Base-by-base conservation (phyloP, 116 monocot genomes). In the Phalaenopsis hybrid region DNA sequence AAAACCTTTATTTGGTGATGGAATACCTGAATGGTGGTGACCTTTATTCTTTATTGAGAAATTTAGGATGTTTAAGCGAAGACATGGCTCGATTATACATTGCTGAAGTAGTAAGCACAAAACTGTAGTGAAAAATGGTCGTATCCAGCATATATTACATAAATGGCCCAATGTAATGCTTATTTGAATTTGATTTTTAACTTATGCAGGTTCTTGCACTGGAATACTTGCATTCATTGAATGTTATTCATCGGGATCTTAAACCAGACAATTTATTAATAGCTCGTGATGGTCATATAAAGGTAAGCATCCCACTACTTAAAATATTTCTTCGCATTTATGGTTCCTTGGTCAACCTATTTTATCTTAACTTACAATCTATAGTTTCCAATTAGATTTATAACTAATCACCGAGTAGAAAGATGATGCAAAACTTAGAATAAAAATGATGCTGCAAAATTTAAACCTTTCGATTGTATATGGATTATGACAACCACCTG, bases 1-100 rank as follows among this genome's bases (percentile, higher is more conserved):
- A 99, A 86, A 99, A 99, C 82, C 92, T 99, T 51, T 99, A 99
- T 87, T 76, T 99, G 80, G 98, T 99, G 28, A 99, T 99, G 95
- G 98, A 99, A 73, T 99, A 99, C 78, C 82, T 99, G 74, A 99
- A 99, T 85, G 98, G 98, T 43, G 98, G 98, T 12, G 98, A 99
- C 82, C 88, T 99, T 45, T 99, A 99, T 75, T 99, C 98, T 75
- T 83, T 99, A 70, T 65, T 99, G 82, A 93, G 95, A 89, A 99
- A 88, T 57, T 85, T 99, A 83, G 98, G 95, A 21, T 99, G 98
- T 75, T 76, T 99, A 86, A 90, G 90, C 75, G 98, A 99, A 89
- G 93, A 95, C 31, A 93, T 99, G 95, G 91, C 93, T 76, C 92
- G 89, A 4, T 93, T 86, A 43, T 99, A 99, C 63, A 88, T 95